These are phyloP conservation scores for Fomitopsis serialis DNA, from an alignment of 768 basidiomycete genomes.

Conservation along the genomic window DNA sequence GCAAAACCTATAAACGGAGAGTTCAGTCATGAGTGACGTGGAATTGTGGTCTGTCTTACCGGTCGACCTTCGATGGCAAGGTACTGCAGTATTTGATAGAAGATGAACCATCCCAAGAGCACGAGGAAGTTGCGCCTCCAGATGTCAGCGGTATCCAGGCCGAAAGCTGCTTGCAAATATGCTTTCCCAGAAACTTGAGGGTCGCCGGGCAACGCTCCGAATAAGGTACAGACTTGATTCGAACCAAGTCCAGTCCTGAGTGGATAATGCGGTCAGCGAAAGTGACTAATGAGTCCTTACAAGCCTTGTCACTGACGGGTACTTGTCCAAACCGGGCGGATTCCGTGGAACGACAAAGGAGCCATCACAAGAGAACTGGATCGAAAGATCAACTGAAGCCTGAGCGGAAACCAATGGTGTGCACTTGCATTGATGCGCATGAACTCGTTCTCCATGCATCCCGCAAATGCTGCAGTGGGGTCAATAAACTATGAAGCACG, in stretches of 20 bases:
- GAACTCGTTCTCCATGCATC: constrained; percentile 82
- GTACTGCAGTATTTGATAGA: constrained; percentile 67
- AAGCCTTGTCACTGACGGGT: constrained; percentile 53
- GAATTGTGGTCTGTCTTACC: constrained; percentile 29
- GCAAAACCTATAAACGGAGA: no score
- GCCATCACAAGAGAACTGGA: constrained; percentile 65
- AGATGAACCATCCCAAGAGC: constrained; percentile 60
- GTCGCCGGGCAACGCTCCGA: constrained; percentile 56
- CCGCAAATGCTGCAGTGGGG: constrained; percentile 58
- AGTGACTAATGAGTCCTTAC: no score
- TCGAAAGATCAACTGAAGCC: constrained; percentile 9
- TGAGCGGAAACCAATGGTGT: constrained; percentile 2
- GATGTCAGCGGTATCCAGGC: constrained; percentile 42
- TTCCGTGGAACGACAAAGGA: constrained; percentile 65
- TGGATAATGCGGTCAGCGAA: background rate
- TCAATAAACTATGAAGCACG: background rate
- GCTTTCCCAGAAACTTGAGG: constrained; percentile 47
- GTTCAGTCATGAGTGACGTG: constrained; percentile 8
- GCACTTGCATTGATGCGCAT: constrained; percentile 55
- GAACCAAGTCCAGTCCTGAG: constrained; percentile 41
- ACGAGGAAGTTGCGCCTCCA: constrained; percentile 74
- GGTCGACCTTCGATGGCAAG: constrained; percentile 61
- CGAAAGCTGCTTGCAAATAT: constrained; percentile 59
- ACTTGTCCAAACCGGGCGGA: constrained; percentile 45
- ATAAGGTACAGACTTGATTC: constrained; percentile 77